Evolutionary conservation across 2,329 filamentous ascomycete genomes (phyloP).

Genomic region (Curvularia verruculosa): DNA sequence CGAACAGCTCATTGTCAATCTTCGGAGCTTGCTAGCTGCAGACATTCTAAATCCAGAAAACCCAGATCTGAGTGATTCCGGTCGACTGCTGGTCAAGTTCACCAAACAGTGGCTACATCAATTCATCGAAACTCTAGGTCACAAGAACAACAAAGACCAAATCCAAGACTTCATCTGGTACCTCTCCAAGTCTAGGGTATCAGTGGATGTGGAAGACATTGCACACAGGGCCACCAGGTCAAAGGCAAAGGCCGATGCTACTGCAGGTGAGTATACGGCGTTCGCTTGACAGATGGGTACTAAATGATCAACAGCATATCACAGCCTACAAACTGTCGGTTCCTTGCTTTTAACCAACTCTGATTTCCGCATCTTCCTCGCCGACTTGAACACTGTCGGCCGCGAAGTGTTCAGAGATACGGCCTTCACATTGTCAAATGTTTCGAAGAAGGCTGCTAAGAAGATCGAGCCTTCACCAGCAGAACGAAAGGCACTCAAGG

Average conservation of each 20-base stretch:
- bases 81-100: constrained; percentile 73
- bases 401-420: constrained; percentile 88
- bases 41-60: constrained; percentile 79
- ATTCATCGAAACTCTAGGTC: constrained; percentile 78
- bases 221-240: constrained; percentile 65
- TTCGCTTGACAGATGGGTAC: not conserved
- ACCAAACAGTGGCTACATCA: constrained; percentile 75
- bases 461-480: constrained; percentile 71
- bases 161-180: constrained; percentile 94
- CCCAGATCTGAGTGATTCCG: constrained; percentile 76
- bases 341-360: constrained; percentile 87
- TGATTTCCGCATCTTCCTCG: constrained; percentile 85
- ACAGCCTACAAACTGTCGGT: constrained; percentile 81
- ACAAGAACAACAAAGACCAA: constrained; percentile 85
- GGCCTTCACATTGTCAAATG: constrained; percentile 76
- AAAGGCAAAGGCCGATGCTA: constrained; percentile 72
- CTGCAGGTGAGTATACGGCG: constrained; percentile 62
- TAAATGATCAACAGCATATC: constrained; percentile 64
- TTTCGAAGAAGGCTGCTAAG: constrained; percentile 75
- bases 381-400: constrained; percentile 78
- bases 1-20: constrained; percentile 78
- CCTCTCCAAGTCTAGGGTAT: constrained; percentile 73
- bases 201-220: constrained; percentile 70
- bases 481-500: constrained; percentile 62
- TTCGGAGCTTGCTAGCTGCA: constrained; percentile 78